Percentiles rank a stretch among this genome's conserved stretches.
Conservation (phyloP, 768 basidiomycete genomes). For the Calocera viscosa region DNA sequence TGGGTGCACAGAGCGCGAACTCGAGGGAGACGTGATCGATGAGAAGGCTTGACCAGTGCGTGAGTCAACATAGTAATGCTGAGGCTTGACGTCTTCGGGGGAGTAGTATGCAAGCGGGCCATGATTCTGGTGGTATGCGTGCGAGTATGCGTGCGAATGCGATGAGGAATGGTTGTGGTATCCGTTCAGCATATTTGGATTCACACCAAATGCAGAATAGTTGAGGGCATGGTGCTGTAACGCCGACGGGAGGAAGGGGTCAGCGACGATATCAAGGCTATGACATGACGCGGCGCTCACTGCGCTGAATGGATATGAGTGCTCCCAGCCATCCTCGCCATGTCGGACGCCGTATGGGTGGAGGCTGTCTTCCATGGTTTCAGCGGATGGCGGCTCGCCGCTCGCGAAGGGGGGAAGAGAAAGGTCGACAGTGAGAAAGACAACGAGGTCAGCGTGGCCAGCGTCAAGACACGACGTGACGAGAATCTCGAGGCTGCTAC, state of each 20-base stretch:
- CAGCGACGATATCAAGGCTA: neutral
- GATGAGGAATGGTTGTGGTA: neutral
- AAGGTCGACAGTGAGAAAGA: neutral
- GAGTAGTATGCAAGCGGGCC: neutral
- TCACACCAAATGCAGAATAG: neutral
- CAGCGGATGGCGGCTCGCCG: neutral
- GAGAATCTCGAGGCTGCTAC: slow-evolving; percentile 1
- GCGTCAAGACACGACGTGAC: neutral
- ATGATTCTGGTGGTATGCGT: neutral
- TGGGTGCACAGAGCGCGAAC: neutral
- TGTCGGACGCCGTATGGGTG: neutral
- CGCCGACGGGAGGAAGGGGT: neutral
- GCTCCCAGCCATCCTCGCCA: slow-evolving; percentile 7
- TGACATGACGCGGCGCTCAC: neutral
- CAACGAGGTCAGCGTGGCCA: neutral
- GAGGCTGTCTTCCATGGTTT: neutral
- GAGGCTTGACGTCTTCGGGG: neutral
- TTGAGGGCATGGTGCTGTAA: neutral
- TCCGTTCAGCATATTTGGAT: neutral
- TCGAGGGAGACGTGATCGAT: neutral
- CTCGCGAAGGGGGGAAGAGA: neutral
- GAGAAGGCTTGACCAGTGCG: neutral
- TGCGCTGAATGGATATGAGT: neutral
- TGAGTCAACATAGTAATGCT: neutral
- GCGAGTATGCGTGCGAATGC: neutral